phyloP scores from a whole-genome alignment of 192 early-diverging fungal species.

The Gryganskiella cystojenkinii region DNA sequence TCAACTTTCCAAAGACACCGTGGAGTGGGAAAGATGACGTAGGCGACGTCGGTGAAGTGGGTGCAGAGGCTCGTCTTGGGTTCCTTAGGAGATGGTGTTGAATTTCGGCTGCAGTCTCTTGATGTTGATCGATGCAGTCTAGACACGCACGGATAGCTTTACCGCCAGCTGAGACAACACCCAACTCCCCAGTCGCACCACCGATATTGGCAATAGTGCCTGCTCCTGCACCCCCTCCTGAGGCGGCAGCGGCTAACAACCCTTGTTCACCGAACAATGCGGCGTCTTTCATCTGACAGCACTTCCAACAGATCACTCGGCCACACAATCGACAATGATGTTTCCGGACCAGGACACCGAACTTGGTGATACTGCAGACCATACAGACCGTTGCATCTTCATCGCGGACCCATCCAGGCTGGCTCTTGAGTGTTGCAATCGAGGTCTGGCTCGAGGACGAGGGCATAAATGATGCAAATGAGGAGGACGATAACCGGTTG shows the following conservation, averaged over 20 bases:
- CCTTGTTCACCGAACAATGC: not conserved
- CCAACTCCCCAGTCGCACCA: not conserved
- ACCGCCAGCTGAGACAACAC: not conserved
- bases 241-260: not conserved
- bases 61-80: not conserved
- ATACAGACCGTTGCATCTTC: slow-evolving; percentile 51
- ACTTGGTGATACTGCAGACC: slow-evolving; percentile 44
- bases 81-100: not conserved
- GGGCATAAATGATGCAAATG: not conserved
- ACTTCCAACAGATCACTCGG: slow-evolving; percentile 70
- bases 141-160: slow-evolving; percentile 38
- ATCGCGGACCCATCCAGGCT: slow-evolving; percentile 42
- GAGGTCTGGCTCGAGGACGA: slow-evolving; percentile 1
- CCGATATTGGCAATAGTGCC: not conserved
- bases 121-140: slow-evolving; percentile 34
- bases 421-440: slow-evolving; percentile 29
- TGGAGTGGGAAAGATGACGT: slow-evolving; percentile 23
- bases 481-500: not conserved
- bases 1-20: slow-evolving; percentile 30
- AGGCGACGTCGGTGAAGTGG: slow-evolving; percentile 4
- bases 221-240: not conserved
- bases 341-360: slow-evolving; percentile 49
- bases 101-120: not conserved
- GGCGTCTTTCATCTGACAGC: slow-evolving; percentile 58
- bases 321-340: slow-evolving; percentile 84